Conservation (phyloP, 805 yeast genomes). For the Candida hungchunana region DNA sequence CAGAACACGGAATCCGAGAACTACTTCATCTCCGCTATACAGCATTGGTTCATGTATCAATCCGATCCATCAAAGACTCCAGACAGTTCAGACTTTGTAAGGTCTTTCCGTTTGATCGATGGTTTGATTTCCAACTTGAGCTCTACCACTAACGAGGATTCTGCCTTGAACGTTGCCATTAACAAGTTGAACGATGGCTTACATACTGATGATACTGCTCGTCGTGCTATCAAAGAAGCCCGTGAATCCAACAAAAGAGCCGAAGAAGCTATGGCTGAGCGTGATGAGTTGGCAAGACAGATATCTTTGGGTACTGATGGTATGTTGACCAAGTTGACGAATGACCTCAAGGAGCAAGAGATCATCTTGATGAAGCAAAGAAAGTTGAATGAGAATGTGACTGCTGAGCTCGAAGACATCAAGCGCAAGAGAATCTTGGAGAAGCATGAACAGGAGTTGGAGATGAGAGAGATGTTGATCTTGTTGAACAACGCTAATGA, state of each 20-base stretch:
- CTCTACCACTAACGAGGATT: slow-evolving; percentile 43
- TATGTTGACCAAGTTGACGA: slow-evolving; percentile 52
- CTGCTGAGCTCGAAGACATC: slow-evolving; percentile 57
- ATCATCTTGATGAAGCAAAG: slow-evolving; percentile 54
- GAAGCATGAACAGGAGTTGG: slow-evolving; percentile 72
- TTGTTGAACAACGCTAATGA: slow-evolving; percentile 47
- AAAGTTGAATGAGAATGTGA: slow-evolving; percentile 55
- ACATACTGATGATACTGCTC: slow-evolving; percentile 82
- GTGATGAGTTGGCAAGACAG: slow-evolving; percentile 60
- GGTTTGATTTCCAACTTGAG: slow-evolving; percentile 63
- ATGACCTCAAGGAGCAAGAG: slow-evolving; percentile 62
- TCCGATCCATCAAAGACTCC: slow-evolving; percentile 36
- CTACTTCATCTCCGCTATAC: slow-evolving; percentile 47
- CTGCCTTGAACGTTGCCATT: slow-evolving; percentile 73
- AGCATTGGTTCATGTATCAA: slow-evolving; percentile 45
- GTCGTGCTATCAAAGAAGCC: slow-evolving; percentile 59
- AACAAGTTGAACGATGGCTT: slow-evolving; percentile 66
- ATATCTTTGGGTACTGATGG: slow-evolving; percentile 76
- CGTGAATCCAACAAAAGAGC: slow-evolving; percentile 48
- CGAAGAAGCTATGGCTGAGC: slow-evolving; percentile 54
- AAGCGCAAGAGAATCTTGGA: slow-evolving; percentile 53
- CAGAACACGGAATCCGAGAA: slow-evolving; percentile 47
- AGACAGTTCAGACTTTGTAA: slow-evolving; percentile 40
- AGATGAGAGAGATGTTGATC: slow-evolving; percentile 68
- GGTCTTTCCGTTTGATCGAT: slow-evolving; percentile 59